phyloP scores from a whole-genome alignment of 2,329 filamentous ascomycete species.

The Claviceps sp. region DNA sequence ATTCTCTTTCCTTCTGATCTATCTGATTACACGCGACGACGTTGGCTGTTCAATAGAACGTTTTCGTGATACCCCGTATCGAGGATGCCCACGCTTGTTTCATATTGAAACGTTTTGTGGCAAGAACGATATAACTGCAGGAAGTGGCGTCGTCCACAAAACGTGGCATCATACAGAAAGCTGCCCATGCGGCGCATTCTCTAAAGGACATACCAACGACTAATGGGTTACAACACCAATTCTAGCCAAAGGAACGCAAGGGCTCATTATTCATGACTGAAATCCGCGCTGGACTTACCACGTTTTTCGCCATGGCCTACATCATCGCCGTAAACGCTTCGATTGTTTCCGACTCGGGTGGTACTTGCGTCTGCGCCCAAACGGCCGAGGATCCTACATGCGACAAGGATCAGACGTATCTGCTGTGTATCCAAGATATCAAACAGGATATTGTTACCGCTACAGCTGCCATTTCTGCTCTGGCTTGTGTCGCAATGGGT shows the following conservation, averaged over 20 bases:
- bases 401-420: conserved; percentile 40
- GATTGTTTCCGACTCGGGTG: conserved; percentile 50
- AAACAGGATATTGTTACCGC: conserved; percentile 73
- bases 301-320: conserved; percentile 54
- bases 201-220: not conserved
- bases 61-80: not conserved
- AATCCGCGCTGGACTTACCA: conserved; percentile 68
- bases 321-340: conserved; percentile 40
- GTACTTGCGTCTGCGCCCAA: conserved; percentile 59
- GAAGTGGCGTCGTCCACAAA: not conserved
- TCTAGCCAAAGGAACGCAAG: conserved; percentile 55
- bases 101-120: not conserved
- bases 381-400: conserved; percentile 39
- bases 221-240: not conserved
- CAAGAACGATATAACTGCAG: not conserved
- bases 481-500: conserved; percentile 75
- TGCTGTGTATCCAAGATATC: conserved; percentile 48
- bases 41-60: not conserved
- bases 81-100: not conserved
- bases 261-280: conserved; percentile 72
- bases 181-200: not conserved
- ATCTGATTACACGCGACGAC: not conserved
- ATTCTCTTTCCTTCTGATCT: not conserved
- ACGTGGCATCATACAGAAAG: not conserved
- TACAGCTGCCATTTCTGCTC: conserved; percentile 67